Evolutionary conservation across 257 asterid species (phyloP), one percentile per base, ranked within the genome.

Genomic region (Fraxinus cuspidata): DNA sequence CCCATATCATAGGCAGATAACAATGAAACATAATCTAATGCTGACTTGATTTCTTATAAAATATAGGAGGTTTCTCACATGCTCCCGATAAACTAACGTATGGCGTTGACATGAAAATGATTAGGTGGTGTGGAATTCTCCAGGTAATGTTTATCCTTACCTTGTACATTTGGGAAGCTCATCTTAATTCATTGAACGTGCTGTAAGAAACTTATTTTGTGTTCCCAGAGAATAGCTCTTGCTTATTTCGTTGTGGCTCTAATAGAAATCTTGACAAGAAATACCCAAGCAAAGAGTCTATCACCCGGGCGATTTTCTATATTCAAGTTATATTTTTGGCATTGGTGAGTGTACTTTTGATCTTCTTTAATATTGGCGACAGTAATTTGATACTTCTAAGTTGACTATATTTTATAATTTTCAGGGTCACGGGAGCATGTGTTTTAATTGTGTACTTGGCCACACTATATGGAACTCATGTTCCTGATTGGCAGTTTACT

Each of bases 81-180:
- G 94, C 94, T 27, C 97, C 94, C 0, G 96, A 89, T 81, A 84
- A 89, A 60, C 89, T 92, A 37, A 82, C 90, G 7, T 90, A 89
- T 70, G 97, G 97, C 37, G 92, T 92, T 66, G 92, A 92, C 82
- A 82, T 92, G 90, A 89, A 80, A 83, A 79, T 31, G 81, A 92
- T 90, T 58, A 85, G 97, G 80, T 92, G 91, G 93, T 89, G 92
- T 74, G 97, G 97, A 67, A 92, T 92, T 74, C 92, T 92, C 75
- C 97, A 92, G 97, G 97, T 92, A 77, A 72, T 65, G 40, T 71
- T 37, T 28, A 78, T 74, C 66, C 64, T 35, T 63, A 27, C n/a
- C 34, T 35, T 53, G 63, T 31, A 66, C 44, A 34, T 58, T 56
- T 78, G 21, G 32, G 65, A n/a, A 23, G 18, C 66, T 60, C 53